These are phyloP conservation scores for Babesia sp. DNA, from an alignment of 169 alveolate genomes.

Conservation along the genomic window DNA sequence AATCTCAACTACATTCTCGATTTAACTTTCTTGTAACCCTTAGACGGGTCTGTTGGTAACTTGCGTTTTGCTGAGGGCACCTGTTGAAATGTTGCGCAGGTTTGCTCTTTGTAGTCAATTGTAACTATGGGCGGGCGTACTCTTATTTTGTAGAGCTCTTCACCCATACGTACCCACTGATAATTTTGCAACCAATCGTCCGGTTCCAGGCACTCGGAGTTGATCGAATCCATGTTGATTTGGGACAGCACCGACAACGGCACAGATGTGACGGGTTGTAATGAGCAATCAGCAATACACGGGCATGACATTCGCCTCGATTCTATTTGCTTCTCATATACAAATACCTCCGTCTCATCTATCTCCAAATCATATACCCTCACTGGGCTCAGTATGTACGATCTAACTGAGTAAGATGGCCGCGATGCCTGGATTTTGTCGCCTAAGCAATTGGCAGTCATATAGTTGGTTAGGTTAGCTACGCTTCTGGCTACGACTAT, in stretches of 20 bases:
- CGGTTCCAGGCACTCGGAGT: slow-evolving; percentile 28
- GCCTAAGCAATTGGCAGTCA: slow-evolving; percentile 56
- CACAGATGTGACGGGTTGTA: slow-evolving; percentile 24
- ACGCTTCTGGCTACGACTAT: slow-evolving; percentile 64
- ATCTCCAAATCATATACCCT: background rate
- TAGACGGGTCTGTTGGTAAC: slow-evolving; percentile 64
- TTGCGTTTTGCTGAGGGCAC: slow-evolving; percentile 42
- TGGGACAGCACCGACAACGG: background rate
- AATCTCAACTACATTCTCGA: background rate
- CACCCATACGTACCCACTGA: slow-evolving; percentile 37
- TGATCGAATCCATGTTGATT: slow-evolving; percentile 9
- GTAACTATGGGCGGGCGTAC: slow-evolving; percentile 35
- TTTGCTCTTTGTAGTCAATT: slow-evolving; percentile 59
- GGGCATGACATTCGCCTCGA: slow-evolving; percentile 10
- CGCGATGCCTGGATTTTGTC: slow-evolving; percentile 72
- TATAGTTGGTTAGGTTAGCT: slow-evolving; percentile 73
- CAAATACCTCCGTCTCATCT: background rate
- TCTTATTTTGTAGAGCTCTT: slow-evolving; percentile 39
- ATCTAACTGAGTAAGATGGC: slow-evolving; percentile 73
- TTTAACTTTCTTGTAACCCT: slow-evolving; percentile 45
- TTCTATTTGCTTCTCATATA: background rate
- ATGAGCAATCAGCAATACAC: background rate
- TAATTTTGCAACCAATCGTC: slow-evolving; percentile 42
- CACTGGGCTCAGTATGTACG: slow-evolving; percentile 38
- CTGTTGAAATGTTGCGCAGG: slow-evolving; percentile 49